Evolutionary conservation across 202 grass and related monocot genomes (phyloP).

Genomic region (Panicum virgatum): DNA sequence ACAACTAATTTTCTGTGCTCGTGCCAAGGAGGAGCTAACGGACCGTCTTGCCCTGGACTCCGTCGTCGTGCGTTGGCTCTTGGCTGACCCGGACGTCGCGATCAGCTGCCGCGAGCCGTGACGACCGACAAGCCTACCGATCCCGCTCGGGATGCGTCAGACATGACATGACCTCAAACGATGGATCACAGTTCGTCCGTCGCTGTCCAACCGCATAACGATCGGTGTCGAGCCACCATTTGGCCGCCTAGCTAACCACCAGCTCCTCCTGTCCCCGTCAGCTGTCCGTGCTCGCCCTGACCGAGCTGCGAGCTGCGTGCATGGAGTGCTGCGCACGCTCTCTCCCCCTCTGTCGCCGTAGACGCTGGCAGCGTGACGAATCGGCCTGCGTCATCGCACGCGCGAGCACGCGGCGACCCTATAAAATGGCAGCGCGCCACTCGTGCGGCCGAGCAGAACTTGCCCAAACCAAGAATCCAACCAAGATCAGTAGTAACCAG

Average conservation of each 20-base stretch:
- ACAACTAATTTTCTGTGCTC: too few relatives aligned
- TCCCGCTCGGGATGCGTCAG: neutral
- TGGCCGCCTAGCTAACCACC: too few relatives aligned
- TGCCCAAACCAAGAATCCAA: neutral
- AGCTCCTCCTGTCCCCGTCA: too few relatives aligned
- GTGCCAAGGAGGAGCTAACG: too few relatives aligned
- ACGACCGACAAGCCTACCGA: neutral
- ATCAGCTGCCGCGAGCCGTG: slow-evolving; percentile 36
- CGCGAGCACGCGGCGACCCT: too few relatives aligned
- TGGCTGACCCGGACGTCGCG: neutral
- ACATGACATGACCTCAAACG: neutral
- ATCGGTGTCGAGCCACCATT: neutral
- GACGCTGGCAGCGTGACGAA: slow-evolving; percentile 38
- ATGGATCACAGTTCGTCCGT: neutral
- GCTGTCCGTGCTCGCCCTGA: neutral
- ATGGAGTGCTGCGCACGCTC: neutral
- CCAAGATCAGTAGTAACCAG: neutral
- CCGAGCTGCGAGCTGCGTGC: neutral
- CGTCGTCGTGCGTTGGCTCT: too few relatives aligned
- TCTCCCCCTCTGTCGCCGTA: slow-evolving; percentile 4
- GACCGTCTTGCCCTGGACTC: too few relatives aligned
- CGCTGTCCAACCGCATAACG: neutral
- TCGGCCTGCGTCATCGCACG: slow-evolving; percentile 36
- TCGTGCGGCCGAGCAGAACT: neutral
- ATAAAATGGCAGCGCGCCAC: neutral